Conservation (phyloP, 2,329 filamentous ascomycete species). For the Aspergillus versicolor region DNA sequence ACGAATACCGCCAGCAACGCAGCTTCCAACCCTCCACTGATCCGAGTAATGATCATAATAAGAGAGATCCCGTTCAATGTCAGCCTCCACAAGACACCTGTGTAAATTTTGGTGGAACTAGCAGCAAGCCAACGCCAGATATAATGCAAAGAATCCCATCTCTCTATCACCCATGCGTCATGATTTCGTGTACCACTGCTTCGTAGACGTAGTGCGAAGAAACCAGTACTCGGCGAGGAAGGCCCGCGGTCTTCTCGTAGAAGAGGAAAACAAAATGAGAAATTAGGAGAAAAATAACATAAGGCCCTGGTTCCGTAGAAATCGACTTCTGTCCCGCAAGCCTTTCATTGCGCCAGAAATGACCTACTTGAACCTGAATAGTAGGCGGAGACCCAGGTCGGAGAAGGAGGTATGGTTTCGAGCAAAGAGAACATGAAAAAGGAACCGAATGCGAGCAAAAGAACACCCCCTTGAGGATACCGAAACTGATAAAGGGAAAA, state of each 20-base stretch:
- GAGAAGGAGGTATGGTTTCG: slow-evolving; percentile 28
- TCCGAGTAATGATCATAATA: slow-evolving; percentile 34
- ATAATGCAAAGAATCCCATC: slow-evolving; percentile 41
- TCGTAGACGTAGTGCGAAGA: slow-evolving; percentile 20
- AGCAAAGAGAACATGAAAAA: slow-evolving; percentile 23
- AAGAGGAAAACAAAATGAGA: slow-evolving; percentile 6
- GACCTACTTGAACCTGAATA: slow-evolving; percentile 13
- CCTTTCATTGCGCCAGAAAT: slow-evolving; percentile 8
- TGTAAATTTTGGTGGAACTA: slow-evolving; percentile 32
- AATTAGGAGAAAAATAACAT: slow-evolving; percentile 1
- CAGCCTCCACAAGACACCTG: slow-evolving; percentile 32
- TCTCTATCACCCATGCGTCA: slow-evolving; percentile 28
- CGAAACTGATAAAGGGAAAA: slow-evolving; percentile 34
- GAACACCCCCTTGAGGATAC: slow-evolving; percentile 39
- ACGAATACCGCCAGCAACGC: slow-evolving; percentile 35
- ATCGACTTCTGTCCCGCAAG: slow-evolving; percentile 13
- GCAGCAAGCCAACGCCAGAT: slow-evolving; percentile 44
- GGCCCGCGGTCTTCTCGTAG: slow-evolving; percentile 17
- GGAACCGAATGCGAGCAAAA: slow-evolving; percentile 16
- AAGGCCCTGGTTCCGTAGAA: slow-evolving; percentile 1
- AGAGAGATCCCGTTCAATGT: slow-evolving; percentile 27
- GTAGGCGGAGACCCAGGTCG: slow-evolving; percentile 20
- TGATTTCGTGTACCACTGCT: slow-evolving; percentile 21
- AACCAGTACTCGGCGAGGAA: slow-evolving; percentile 26
- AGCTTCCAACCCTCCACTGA: slow-evolving; percentile 36